Evolutionary conservation across 2,329 filamentous ascomycete species (phyloP).

Genomic region (Alternaria gaisen): DNA sequence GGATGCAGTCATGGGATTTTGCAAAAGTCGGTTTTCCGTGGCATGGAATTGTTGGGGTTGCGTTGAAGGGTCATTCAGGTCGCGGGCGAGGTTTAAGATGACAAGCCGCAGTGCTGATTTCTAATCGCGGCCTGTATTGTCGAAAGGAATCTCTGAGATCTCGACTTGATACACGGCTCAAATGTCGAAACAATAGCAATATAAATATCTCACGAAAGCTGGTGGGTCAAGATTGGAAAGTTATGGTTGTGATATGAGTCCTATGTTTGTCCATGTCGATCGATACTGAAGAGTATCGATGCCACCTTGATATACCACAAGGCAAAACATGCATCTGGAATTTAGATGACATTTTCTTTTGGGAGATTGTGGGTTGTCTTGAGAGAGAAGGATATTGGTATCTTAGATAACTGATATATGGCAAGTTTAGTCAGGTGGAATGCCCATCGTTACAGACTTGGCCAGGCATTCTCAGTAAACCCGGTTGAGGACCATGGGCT

Average conservation of each 20-base stretch:
- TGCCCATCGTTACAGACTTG: neutral
- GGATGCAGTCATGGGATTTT: neutral
- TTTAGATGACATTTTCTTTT: neutral
- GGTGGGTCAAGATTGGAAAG: neutral
- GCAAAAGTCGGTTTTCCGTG: neutral
- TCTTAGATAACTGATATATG: neutral
- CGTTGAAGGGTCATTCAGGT: neutral
- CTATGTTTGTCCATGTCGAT: neutral
- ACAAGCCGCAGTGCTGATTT: neutral
- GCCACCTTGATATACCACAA: neutral
- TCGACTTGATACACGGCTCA: neutral
- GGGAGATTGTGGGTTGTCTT: neutral
- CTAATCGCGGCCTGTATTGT: neutral
- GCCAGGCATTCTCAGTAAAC: neutral
- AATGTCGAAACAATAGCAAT: neutral
- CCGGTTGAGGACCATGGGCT: neutral
- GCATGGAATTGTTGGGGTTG: neutral
- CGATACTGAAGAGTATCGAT: neutral
- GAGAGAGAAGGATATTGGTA: too few species aligned
- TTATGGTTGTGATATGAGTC: neutral
- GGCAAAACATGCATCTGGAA: neutral
- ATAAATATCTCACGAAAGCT: neutral
- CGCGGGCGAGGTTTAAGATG: neutral
- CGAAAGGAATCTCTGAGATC: neutral
- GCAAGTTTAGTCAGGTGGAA: neutral